Evolutionary conservation across 2,329 filamentous ascomycete genomes (phyloP), one percentile per base, ranked within the genome.

Genomic region (Verticillium albo-atrum): DNA sequence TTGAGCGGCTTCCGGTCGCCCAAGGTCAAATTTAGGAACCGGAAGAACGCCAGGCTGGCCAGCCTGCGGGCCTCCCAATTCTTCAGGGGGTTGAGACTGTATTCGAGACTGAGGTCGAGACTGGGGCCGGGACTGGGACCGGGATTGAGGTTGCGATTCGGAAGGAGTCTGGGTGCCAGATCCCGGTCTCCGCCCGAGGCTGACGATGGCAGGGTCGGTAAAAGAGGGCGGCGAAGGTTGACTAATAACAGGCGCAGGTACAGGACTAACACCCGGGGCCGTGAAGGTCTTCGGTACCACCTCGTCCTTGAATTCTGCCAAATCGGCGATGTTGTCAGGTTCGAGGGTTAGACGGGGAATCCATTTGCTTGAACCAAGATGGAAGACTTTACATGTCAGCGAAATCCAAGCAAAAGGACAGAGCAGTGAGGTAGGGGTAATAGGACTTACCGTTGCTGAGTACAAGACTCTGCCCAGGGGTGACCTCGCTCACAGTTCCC

Each of bases 141-240:
- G 51, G 4, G 70, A 66, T n/a, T 66, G 70, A 28, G 67, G 57
- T 52, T 66, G 65, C 27, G 59, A 42, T 4, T 66, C 66, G 35
- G 58, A 56, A 17, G 55, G 57, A 5, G 68, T 68, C 2, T 66
- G 66, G 12, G 70, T 65, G 15, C 60, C 68, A 0, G 69, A 67
- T 27, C 65, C 70, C 1, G 79, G 75, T 4, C 73, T 75, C 54
- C 77, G 77, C 25, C 79, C 79, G 55, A 91, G 83, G 69, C 90
- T 92, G 53, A 96, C 71, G 58, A 96, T 96, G 3, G 91, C 91
- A 12, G 91, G 91, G 67, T 96, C 91, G n/a, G 88, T 82, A 68
- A 95, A 92, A 0, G 79, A 67, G 30, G 76, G 66, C 63, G 76
- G 71, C 57, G 66, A 61, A 52, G 68, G 65, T 37, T 68, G 71